Evolutionary conservation across 1,139 yeast genomes (phyloP), one percentile per base, ranked within the genome.

Genomic region (Geotrichum europaeum): DNA sequence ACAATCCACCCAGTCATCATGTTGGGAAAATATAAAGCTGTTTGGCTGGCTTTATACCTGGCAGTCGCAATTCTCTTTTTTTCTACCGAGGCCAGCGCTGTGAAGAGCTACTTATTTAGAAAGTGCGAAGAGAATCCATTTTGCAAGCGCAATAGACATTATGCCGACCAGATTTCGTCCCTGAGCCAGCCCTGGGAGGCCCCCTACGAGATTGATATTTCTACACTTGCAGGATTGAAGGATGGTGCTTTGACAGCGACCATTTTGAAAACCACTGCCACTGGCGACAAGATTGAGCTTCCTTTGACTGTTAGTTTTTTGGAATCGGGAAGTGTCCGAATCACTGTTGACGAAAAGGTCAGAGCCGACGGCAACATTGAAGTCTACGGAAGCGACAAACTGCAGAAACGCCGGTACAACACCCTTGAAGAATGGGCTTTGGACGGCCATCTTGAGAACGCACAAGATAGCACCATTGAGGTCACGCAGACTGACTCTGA

Each of bases 71-170:
- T 55, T 24, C 4, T 55, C n/a, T 52, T 51, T 32, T 55, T 55
- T 49, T 36, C 58, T 20, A 20, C 52, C 24, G 55, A 59, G 28
- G 58, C 55, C 1, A 18, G 13, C 25, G 85, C 85, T 0, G 94
- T 85, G 30, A 87, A 89, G 71, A 82, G 81, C 13, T 84, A 85
- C 68, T 74, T 91, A 62, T 89, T 92, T 78, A 89, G 89, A 73
- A 83, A 81, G 18, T 94, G 99, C 75, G 84, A 79, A 12, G 86
- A 88, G 67, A 82, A 92, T 24, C 96, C 97, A 9, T 92, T 94
- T 71, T 94, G 99, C 72, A 76, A 81, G 57, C 79, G 99, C 70
- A 90, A 94, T 69, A 76, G 95, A 59, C 84, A 83, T 63, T 91
- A 81, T 72, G 94, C 95, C 1, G 69, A 72, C 18, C 73, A 79